Conservation (phyloP, 441 rosid species). For the Croton laevigatus region DNA sequence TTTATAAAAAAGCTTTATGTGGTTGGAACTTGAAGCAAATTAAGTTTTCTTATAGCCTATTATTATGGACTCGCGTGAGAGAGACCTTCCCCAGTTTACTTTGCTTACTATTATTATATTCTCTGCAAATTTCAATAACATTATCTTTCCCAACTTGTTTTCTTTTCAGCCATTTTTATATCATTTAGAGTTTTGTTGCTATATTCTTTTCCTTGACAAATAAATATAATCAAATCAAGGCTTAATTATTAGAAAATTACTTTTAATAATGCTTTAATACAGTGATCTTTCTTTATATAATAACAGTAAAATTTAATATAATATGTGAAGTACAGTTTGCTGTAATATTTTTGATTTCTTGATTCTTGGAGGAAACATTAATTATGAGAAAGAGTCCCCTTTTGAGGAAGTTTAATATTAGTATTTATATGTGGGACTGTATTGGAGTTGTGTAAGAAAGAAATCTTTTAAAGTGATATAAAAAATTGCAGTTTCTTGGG, state of each 20-base stretch:
- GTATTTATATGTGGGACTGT: neutral
- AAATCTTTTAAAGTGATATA: neutral
- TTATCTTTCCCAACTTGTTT: neutral
- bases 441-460: neutral
- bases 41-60: neutral
- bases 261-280: neutral
- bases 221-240: too few relatives aligned
- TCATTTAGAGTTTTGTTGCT: neutral
- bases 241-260: too few relatives aligned
- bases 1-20: neutral
- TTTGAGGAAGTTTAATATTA: neutral
- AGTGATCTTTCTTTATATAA: too few relatives aligned
- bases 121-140: neutral
- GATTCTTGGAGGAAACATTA: neutral
- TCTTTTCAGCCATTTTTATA: neutral
- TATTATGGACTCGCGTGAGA: neutral
- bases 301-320: too few relatives aligned
- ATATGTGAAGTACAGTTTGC: neutral
- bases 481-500: slow-evolving; percentile 14
- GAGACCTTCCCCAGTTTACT: neutral
- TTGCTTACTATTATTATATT: neutral
- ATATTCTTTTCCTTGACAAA: too few relatives aligned
- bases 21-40: slow-evolving; percentile 37
- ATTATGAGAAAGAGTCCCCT: neutral
- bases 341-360: neutral